Evolutionary conservation across 257 asterid species (phyloP).

Genomic region (Nicotiana benthamiana): DNA sequence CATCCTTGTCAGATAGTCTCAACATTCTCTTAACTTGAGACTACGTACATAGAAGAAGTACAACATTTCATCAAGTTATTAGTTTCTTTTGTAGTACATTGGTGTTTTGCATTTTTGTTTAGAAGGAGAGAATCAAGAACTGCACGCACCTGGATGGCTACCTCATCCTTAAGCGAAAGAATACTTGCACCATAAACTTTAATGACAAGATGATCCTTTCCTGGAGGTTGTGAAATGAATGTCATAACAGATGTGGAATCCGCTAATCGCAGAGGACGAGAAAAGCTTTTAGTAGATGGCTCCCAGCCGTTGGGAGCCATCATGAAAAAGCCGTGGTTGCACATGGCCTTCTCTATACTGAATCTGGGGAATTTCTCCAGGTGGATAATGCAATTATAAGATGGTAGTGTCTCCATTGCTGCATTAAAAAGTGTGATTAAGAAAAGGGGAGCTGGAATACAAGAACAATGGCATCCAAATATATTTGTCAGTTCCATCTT

Average conservation of each 20-base stretch:
- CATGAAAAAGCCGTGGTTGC: constrained; percentile 61
- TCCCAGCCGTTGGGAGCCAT: constrained; percentile 54
- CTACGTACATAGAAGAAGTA: background rate
- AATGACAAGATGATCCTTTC: constrained; percentile 3
- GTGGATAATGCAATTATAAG: background rate
- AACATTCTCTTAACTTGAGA: constrained; percentile 49
- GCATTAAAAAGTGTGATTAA: background rate
- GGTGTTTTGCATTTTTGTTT: background rate
- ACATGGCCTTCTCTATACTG: constrained; percentile 29
- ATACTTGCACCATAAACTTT: background rate
- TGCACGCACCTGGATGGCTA: constrained; percentile 26
- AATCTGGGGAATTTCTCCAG: background rate
- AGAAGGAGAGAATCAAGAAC: background rate
- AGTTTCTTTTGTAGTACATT: too few species aligned
- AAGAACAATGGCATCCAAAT: too few species aligned
- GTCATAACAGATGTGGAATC: constrained; percentile 5
- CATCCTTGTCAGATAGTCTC: constrained; percentile 30
- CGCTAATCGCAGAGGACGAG: constrained; percentile 30
- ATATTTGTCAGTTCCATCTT: too few species aligned
- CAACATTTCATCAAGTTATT: background rate
- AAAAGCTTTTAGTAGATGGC: constrained; percentile 10
- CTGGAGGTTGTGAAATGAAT: constrained; percentile 26
- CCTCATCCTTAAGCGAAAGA: constrained; percentile 2
- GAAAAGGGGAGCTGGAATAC: background rate
- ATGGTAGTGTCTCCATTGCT: background rate